These are phyloP conservation scores for Hanseniaspora mollemarum DNA, from an alignment of 805 yeast species.

Conservation along the genomic window DNA sequence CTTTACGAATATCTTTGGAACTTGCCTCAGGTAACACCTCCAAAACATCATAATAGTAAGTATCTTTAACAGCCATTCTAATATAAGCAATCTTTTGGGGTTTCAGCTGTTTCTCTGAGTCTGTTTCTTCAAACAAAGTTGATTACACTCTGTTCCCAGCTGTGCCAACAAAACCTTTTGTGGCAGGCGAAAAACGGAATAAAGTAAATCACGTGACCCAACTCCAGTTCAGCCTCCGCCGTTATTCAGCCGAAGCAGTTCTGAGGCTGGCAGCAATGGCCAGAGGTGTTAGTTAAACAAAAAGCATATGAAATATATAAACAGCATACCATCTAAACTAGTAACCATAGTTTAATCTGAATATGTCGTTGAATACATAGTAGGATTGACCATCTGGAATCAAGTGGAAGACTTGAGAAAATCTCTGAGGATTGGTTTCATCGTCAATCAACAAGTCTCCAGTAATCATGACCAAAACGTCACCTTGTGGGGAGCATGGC, in stretches of 20 bases:
- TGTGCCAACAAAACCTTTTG: too few relatives aligned
- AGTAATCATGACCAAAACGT: conserved; percentile 92
- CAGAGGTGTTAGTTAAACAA: too few relatives aligned
- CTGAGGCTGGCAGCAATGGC: too few relatives aligned
- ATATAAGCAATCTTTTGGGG: too few relatives aligned
- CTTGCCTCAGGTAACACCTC: conserved; percentile 49
- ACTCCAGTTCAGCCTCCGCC: too few relatives aligned
- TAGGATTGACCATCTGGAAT: conserved; percentile 85
- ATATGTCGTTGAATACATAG: conserved; percentile 91
- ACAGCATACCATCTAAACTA: conserved; percentile 22
- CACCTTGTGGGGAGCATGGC: conserved; percentile 87
- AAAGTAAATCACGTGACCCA: too few relatives aligned
- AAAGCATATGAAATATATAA: neutral
- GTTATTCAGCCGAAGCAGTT: too few relatives aligned
- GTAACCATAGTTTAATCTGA: conserved; percentile 79
- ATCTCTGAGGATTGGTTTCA: conserved; percentile 89
- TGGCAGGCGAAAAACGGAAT: too few relatives aligned
- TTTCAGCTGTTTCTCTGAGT: too few relatives aligned
- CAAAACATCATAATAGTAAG: conserved; percentile 57
- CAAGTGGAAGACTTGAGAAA: conserved; percentile 94
- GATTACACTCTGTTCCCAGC: too few relatives aligned
- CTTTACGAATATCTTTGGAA: conserved; percentile 60
- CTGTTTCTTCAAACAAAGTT: too few relatives aligned
- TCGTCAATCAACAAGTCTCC: conserved; percentile 88
- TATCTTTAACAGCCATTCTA: conserved; percentile 57